phyloP scores from a whole-genome alignment of 1,284 basidiomycete genomes.

The Rhodotorula sp. region DNA sequence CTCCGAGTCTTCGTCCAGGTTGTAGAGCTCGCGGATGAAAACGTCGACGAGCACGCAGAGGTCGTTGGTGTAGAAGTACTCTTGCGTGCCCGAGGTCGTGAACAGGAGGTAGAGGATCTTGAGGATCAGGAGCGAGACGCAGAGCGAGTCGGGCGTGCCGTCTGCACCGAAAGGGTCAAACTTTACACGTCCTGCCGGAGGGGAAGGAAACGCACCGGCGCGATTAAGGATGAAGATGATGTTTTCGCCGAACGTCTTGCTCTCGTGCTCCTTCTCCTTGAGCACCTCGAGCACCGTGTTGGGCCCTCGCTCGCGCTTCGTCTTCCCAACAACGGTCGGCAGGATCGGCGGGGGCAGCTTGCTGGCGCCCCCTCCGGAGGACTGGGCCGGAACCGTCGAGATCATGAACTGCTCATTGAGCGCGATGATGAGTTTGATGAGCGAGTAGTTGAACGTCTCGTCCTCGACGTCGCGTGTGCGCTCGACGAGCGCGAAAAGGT shows the following conservation, averaged over 20 bases:
- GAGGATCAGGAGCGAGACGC: slow-evolving; percentile 90
- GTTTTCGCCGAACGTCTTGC: slow-evolving; percentile 96
- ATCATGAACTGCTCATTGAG: slow-evolving; percentile 99
- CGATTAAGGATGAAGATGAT: slow-evolving; percentile 99
- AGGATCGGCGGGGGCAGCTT: slow-evolving; percentile 32
- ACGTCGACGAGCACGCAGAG: slow-evolving; percentile 94
- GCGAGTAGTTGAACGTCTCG: slow-evolving; percentile 88
- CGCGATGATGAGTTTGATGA: slow-evolving; percentile 88
- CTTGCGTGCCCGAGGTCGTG: slow-evolving; percentile 86
- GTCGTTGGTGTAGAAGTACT: slow-evolving; percentile 99
- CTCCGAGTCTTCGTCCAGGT: slow-evolving; percentile 90
- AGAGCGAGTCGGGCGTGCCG: slow-evolving; percentile 81
- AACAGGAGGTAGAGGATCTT: slow-evolving; percentile 95
- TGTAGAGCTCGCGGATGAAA: slow-evolving; percentile 85
- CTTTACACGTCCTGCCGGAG: no score
- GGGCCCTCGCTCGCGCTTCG: slow-evolving; percentile 26
- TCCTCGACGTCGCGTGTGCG: slow-evolving; percentile 83
- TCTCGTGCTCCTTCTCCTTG: slow-evolving; percentile 75
- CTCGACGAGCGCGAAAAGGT: slow-evolving; percentile 91
- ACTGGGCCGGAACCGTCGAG: slow-evolving; percentile 50
- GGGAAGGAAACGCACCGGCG: slow-evolving; percentile 63
- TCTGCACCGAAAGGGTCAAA: slow-evolving; percentile 54
- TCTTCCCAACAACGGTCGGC: slow-evolving; percentile 17
- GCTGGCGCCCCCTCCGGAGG: neutral
- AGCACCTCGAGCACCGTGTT: slow-evolving; percentile 84